Evolutionary conservation across 441 rosid species (phyloP).

Genomic region (Erodium trifolium): DNA sequence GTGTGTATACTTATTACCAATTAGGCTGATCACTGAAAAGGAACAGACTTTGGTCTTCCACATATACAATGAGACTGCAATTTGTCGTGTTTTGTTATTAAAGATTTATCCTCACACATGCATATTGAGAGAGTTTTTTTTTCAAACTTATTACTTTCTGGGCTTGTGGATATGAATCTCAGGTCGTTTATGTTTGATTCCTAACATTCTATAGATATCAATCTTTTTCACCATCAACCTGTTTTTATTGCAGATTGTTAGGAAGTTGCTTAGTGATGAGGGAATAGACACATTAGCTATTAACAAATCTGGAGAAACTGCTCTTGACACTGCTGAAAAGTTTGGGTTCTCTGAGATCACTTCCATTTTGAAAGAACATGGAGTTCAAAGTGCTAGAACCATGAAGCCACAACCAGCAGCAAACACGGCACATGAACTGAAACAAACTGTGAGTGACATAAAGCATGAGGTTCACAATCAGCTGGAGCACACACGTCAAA

Average conservation of each 20-base stretch:
- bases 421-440: constrained; percentile 11
- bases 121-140: too few species aligned
- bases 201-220: too few species aligned
- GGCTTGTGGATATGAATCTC: too few species aligned
- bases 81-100: too few species aligned
- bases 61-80: too few species aligned
- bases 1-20: too few species aligned
- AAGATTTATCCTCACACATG: too few species aligned
- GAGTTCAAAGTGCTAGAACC: not conserved
- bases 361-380: not conserved
- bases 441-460: constrained; percentile 20
- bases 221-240: too few species aligned
- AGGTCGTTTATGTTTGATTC: too few species aligned
- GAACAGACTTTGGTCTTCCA: too few species aligned
- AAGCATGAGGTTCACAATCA: constrained; percentile 17
- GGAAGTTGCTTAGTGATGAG: not conserved
- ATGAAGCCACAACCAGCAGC: not conserved
- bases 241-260: not conserved
- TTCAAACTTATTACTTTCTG: too few species aligned
- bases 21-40: too few species aligned
- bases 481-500: constrained; percentile 15
- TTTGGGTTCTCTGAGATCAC: not conserved
- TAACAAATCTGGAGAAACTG: not conserved
- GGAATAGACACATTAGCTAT: not conserved
- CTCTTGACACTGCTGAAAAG: not conserved